Base-by-base conservation (phyloP, 306 rosid species). In the Oxytropis ochrocephala region DNA sequence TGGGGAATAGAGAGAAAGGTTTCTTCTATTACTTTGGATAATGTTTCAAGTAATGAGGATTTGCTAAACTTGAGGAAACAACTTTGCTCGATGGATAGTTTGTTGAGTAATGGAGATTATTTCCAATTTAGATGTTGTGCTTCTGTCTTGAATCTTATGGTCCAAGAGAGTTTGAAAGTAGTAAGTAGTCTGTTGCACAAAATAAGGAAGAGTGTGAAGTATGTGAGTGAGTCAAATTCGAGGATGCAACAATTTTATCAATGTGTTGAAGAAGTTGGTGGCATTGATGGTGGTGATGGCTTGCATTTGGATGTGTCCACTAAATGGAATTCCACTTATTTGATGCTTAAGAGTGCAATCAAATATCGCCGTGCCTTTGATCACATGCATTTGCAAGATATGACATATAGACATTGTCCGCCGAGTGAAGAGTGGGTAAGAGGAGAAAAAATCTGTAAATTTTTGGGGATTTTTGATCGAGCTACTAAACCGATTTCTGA, bases 251-350 rank as follows among this genome's bases (percentile, higher is more conserved):
- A 41, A 54, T 69, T 69, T 69, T 5, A 14, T 43, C 64, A 42
- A 29, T 54, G 41, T 21, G 54, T 69, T 42, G 74, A 69, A 69
- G 42, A 41, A 5, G 55, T 27, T 54, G 54, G 74, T 41, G 54
- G 39, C 12, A 4, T 54, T 36, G 32, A 24, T 69, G 47, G 0
- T 29, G 41, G 1, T 1, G 64, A 13, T 54, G 54, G 33, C 42
- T 69, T 69, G 54, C 11, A 41, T 54, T 54, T 69, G 64, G 74
- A 69, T 69, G 54, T 53, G 64, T 38, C 74, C 4, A 29, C 9
- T 41, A 41, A 16, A 69, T 69, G 74, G 74, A 33, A 43, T 1
- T 56, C 54, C 27, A 41, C 65, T 10, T 69, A 24, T 27, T 0
- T 0, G 32, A 69, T 69, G 65, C 65, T 54, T 27, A 6, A 54